A percentile compares a stretch with the other conserved stretches of the same genome.
Conservation (phyloP, 164 flowering plant species). For the Dillenia turbinata region DNA sequence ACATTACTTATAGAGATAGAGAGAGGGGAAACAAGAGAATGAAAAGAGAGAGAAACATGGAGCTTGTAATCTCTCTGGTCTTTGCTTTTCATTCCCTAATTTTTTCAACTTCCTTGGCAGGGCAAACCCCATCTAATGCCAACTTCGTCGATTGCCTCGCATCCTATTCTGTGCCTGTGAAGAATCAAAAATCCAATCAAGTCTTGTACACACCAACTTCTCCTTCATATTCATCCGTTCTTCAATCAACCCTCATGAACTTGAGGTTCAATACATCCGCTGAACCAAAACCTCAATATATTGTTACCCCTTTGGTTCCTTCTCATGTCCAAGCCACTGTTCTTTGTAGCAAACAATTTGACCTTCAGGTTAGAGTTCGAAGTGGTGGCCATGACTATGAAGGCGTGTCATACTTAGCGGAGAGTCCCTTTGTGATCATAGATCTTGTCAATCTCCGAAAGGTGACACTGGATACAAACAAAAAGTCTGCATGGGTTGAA, state of each 20-base stretch:
- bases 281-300: slow-evolving; percentile 33
- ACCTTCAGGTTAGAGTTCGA: slow-evolving; percentile 20
- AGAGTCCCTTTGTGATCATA: slow-evolving; percentile 25
- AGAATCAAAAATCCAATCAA: slow-evolving; percentile 1
- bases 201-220: slow-evolving; percentile 16
- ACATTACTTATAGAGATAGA: too few species aligned
- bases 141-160: slow-evolving; percentile 22
- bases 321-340: slow-evolving; percentile 37
- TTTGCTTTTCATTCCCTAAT: not conserved
- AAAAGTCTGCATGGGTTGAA: slow-evolving; percentile 20
- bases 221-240: slow-evolving; percentile 17
- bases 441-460: slow-evolving; percentile 21
- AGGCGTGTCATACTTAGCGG: slow-evolving; percentile 29
- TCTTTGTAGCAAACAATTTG: slow-evolving; percentile 12
- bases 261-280: slow-evolving; percentile 23
- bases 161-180: slow-evolving; percentile 8
- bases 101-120: not conserved
- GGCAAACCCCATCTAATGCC: not conserved
- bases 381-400: slow-evolving; percentile 34
- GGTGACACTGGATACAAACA: slow-evolving; percentile 2
- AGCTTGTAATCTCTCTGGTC: too few species aligned
- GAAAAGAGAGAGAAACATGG: too few species aligned
- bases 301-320: slow-evolving; percentile 29
- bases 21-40: too few species aligned
- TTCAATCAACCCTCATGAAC: slow-evolving; percentile 29